Evolutionary conservation across 75 land plant species (phyloP).

Genomic region (Pinus taeda): DNA sequence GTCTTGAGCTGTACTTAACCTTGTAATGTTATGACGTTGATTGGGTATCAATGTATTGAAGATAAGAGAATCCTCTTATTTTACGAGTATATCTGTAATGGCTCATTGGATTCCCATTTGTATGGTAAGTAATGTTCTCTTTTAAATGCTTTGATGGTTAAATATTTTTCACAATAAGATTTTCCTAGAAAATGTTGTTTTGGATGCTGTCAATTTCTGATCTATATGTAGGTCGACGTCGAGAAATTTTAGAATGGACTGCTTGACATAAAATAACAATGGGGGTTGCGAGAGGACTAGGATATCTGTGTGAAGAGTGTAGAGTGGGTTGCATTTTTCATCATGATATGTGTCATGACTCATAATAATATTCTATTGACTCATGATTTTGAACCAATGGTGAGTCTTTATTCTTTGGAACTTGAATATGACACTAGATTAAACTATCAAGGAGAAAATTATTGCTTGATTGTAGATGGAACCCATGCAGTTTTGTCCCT

Average conservation of each 20-base stretch:
- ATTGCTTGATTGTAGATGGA: conserved; percentile 54
- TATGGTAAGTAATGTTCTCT: conserved; percentile 49
- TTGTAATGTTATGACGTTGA: conserved; percentile 86
- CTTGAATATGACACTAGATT: background rate
- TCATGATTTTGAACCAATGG: too few relatives aligned
- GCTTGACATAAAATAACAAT: conserved; percentile 91
- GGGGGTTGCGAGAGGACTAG: too few relatives aligned
- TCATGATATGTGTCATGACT: too few relatives aligned
- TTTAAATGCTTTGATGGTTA: background rate
- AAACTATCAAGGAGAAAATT: conserved; percentile 4
- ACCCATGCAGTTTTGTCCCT: background rate
- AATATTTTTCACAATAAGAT: background rate
- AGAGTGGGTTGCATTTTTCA: too few relatives aligned
- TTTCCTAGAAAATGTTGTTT: background rate
- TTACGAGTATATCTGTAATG: conserved; percentile 90
- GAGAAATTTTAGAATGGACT: conserved; percentile 66
- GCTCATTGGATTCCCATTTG: conserved; percentile 82
- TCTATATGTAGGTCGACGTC: conserved; percentile 35
- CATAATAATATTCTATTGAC: too few relatives aligned
- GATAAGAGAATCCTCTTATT: conserved; percentile 74
- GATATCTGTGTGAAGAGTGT: too few relatives aligned
- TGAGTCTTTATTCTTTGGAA: conserved; percentile 11
- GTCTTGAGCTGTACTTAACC: conserved; percentile 94
- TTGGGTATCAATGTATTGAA: conserved; percentile 90
- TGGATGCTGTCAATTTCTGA: background rate